These are phyloP conservation scores for Serpula lacrymans DNA, from an alignment of 768 basidiomycete species.

Conservation along the genomic window DNA sequence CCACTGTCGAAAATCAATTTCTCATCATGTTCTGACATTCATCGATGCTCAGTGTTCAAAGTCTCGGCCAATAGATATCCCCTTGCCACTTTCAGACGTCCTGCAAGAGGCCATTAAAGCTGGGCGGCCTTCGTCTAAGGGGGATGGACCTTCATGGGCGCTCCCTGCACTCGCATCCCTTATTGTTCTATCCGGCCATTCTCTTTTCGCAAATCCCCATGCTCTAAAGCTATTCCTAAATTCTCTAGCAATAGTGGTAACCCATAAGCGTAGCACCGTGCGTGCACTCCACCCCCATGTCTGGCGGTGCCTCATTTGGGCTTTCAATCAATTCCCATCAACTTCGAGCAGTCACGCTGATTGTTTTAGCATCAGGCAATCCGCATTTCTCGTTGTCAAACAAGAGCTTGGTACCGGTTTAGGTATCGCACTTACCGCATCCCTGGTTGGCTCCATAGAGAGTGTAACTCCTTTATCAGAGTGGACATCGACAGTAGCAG, in stretches of 20 bases:
- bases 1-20: slow-evolving; percentile 21
- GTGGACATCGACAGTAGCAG: slow-evolving; percentile 12
- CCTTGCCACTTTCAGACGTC: slow-evolving; percentile 17
- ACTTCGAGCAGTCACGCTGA: slow-evolving; percentile 15
- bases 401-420: slow-evolving; percentile 47
- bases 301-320: slow-evolving; percentile 59
- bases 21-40: slow-evolving; percentile 23
- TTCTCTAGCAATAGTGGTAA: slow-evolving; percentile 28
- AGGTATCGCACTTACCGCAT: slow-evolving; percentile 36
- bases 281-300: slow-evolving; percentile 39
- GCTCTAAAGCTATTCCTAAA: slow-evolving; percentile 37
- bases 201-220: slow-evolving; percentile 38
- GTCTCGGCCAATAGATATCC: background rate
- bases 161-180: slow-evolving; percentile 42
- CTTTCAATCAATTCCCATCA: slow-evolving; percentile 40
- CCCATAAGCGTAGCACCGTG: slow-evolving; percentile 32
- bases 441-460: slow-evolving; percentile 30
- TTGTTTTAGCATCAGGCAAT: slow-evolving; percentile 24
- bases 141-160: slow-evolving; percentile 41
- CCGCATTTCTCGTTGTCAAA: slow-evolving; percentile 39
- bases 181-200: slow-evolving; percentile 42
- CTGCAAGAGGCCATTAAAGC: slow-evolving; percentile 26
- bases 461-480: background rate
- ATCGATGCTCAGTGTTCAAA: slow-evolving; percentile 13
- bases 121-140: slow-evolving; percentile 11